These are phyloP conservation scores for Nephromyces sp. DNA, from an alignment of 169 alveolate genomes.

Conservation along the genomic window DNA sequence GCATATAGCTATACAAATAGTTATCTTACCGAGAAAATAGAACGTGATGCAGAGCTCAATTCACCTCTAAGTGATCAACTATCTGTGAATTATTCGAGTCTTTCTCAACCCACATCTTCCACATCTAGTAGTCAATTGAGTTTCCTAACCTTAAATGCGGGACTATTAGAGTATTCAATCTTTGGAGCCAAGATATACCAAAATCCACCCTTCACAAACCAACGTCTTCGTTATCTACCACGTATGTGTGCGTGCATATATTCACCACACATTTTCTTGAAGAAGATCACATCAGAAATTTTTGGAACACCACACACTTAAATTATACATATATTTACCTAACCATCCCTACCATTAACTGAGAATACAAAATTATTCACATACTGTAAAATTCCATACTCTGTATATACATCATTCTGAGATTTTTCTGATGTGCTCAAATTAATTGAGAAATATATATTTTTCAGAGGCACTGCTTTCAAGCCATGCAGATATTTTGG, in stretches of 20 bases:
- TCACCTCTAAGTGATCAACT: too few species aligned
- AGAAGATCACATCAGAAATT: neutral
- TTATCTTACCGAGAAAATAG: too few species aligned
- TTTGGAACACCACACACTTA: neutral
- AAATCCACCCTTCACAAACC: slow-evolving; percentile 75
- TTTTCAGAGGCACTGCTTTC: slow-evolving; percentile 49
- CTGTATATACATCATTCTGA: neutral
- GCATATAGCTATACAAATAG: too few species aligned
- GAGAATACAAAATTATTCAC: neutral
- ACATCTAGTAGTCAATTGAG: too few species aligned
- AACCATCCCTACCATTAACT: neutral
- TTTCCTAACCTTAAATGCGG: slow-evolving; percentile 71
- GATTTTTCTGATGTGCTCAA: neutral
- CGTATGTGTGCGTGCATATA: slow-evolving; percentile 3
- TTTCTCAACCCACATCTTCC: too few species aligned
- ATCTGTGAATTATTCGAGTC: too few species aligned
- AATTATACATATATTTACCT: neutral
- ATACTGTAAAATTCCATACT: neutral
- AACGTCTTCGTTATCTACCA: slow-evolving; percentile 68
- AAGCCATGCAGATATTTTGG: slow-evolving; percentile 72
- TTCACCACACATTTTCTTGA: neutral
- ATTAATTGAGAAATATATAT: neutral
- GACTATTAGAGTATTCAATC: slow-evolving; percentile 69
- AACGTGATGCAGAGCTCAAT: too few species aligned
- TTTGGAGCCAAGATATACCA: slow-evolving; percentile 69